Percentiles rank a stretch among this genome's conserved stretches.
phyloP scores from a whole-genome alignment of 805 yeast genomes.

The Saccharomycopsis javanensis region DNA sequence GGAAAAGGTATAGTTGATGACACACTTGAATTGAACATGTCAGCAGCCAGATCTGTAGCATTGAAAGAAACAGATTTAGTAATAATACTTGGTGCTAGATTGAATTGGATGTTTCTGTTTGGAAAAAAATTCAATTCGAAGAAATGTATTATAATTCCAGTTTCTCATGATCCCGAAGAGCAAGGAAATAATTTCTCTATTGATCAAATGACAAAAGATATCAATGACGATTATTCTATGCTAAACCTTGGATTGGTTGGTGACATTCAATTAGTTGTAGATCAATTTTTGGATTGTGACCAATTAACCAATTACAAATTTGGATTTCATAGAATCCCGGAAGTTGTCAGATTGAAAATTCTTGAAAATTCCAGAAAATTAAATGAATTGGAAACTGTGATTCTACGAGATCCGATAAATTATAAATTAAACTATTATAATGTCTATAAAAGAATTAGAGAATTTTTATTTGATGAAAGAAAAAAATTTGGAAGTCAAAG shows the following conservation, averaged over 20 bases:
- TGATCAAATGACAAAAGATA: constrained; percentile 32
- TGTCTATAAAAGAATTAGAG: constrained; percentile 41
- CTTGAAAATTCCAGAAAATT: constrained; percentile 27
- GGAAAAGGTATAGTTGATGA: constrained; percentile 65
- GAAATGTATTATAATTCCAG: constrained; percentile 46
- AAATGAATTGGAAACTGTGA: constrained; percentile 26
- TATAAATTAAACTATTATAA: constrained; percentile 38
- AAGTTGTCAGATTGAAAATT: constrained; percentile 25
- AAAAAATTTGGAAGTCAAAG: constrained; percentile 8
- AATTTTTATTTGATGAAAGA: constrained; percentile 24
- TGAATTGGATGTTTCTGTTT: constrained; percentile 67
- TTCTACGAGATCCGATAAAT: background rate
- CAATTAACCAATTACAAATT: constrained; percentile 21
- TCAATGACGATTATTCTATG: constrained; percentile 9
- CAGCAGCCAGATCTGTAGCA: constrained; percentile 58
- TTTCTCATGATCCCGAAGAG: constrained; percentile 22
- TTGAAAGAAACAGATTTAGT: constrained; percentile 49
- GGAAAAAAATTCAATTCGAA: constrained; percentile 39
- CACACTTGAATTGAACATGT: constrained; percentile 35
- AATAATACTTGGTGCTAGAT: constrained; percentile 52
- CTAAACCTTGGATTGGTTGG: constrained; percentile 41
- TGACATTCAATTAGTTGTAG: constrained; percentile 29
- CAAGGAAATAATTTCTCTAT: constrained; percentile 25
- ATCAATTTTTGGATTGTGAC: constrained; percentile 10
- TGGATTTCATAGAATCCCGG: constrained; percentile 27